phyloP scores from a whole-genome alignment of 2,329 filamentous ascomycete species.

The Xylaria sp. region DNA sequence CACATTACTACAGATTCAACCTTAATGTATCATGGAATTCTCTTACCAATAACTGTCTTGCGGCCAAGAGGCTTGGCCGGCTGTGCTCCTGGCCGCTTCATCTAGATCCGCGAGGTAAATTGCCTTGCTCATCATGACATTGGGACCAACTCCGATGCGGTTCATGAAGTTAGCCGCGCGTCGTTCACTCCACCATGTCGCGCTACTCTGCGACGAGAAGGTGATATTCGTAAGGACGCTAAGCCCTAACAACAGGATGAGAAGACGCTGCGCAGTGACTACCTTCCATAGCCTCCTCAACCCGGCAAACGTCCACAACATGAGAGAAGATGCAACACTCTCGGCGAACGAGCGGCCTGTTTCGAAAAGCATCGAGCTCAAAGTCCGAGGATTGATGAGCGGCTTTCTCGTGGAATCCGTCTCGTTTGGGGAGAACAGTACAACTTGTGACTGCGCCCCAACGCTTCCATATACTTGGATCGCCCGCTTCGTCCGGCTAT shows the following conservation, averaged over 20 bases:
- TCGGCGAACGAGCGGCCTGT: slow-evolving; percentile 74
- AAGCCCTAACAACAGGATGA: slow-evolving; percentile 70
- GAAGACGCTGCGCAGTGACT: slow-evolving; percentile 72
- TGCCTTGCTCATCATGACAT: slow-evolving; percentile 80
- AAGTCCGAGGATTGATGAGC: slow-evolving; percentile 63
- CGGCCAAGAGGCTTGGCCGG: slow-evolving; percentile 45
- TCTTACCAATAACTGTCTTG: slow-evolving; percentile 58
- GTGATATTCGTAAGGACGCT: slow-evolving; percentile 77
- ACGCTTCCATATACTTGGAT: slow-evolving; percentile 80
- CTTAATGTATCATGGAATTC: not conserved
- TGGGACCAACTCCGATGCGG: slow-evolving; percentile 78
- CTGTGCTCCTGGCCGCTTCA: slow-evolving; percentile 55
- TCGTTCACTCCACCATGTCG: slow-evolving; percentile 85
- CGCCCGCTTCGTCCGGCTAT: slow-evolving; percentile 76
- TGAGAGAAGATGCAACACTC: slow-evolving; percentile 74
- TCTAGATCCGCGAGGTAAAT: slow-evolving; percentile 85
- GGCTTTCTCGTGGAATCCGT: slow-evolving; percentile 58
- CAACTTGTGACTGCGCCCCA: slow-evolving; percentile 69
- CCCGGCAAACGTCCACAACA: slow-evolving; percentile 76
- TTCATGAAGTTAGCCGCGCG: slow-evolving; percentile 81
- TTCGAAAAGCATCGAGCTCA: slow-evolving; percentile 75
- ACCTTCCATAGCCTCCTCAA: slow-evolving; percentile 71
- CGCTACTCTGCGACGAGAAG: slow-evolving; percentile 74
- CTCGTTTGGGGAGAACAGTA: slow-evolving; percentile 62
- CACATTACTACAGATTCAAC: slow-evolving; percentile 11